These are phyloP conservation scores for Tuber umbilicatum DNA, from an alignment of 495 filamentous ascomycete genomes.

Conservation along the genomic window DNA sequence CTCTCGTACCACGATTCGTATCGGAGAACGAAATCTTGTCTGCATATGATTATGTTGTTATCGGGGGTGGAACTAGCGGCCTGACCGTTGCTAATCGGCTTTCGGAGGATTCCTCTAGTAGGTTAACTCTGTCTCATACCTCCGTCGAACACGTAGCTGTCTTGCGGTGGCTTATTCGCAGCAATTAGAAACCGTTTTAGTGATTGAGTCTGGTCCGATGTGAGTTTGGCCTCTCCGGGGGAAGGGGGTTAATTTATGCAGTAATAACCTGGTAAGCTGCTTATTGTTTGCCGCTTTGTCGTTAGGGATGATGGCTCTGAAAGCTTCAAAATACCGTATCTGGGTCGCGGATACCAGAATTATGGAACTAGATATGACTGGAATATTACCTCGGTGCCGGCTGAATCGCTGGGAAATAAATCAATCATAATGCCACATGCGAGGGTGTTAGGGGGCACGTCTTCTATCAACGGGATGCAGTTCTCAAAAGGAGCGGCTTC, in stretches of 20 bases:
- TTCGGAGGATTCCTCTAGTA: conserved; percentile 42
- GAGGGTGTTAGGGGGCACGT: conserved; percentile 47
- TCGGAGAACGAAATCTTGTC: conserved; percentile 16
- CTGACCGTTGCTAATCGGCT: conserved; percentile 48
- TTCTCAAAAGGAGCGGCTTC: conserved; percentile 46
- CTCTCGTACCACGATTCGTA: background rate
- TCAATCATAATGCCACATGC: conserved; percentile 44
- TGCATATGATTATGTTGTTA: conserved; percentile 51
- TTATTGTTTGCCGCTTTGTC: background rate
- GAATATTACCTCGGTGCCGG: conserved; percentile 19
- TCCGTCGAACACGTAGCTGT: background rate
- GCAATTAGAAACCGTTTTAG: conserved; percentile 44
- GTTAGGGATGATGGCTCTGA: background rate
- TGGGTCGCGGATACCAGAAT: background rate
- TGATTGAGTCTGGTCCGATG: conserved; percentile 47
- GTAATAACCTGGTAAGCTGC: background rate
- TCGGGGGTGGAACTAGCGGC: conserved; percentile 52
- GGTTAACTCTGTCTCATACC: conserved; percentile 6
- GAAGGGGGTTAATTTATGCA: background rate
- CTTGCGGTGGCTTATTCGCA: background rate
- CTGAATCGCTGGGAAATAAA: conserved; percentile 32
- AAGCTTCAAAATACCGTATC: background rate
- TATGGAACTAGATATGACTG: conserved; percentile 19
- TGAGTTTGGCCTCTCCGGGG: conserved; percentile 23
- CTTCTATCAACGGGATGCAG: conserved; percentile 47